Evolutionary conservation across 257 asterid species (phyloP).

Genomic region (Solanum piurae): DNA sequence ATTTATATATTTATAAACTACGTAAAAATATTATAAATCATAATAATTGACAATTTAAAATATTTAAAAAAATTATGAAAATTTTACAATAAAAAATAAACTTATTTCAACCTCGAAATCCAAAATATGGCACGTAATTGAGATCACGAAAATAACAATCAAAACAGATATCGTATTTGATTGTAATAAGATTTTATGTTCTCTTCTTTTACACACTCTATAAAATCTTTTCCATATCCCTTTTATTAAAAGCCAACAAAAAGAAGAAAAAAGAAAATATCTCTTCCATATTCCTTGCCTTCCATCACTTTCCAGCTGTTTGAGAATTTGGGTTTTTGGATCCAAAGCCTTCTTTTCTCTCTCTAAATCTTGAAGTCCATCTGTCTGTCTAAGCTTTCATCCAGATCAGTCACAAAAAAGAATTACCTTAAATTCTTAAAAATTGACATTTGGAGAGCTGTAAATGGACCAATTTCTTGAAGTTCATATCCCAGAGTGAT

Average conservation of each 20-base stretch:
- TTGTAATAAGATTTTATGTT: neutral
- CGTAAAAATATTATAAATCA: no score
- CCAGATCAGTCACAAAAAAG: neutral
- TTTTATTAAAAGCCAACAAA: neutral
- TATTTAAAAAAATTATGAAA: no score
- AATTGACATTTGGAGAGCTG: neutral
- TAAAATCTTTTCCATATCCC: neutral
- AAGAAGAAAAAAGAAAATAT: neutral
- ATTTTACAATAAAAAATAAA: accelerated
- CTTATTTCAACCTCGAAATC: no score
- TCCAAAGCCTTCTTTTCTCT: neutral
- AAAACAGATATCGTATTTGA: neutral
- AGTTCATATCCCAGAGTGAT: neutral
- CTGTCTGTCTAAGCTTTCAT: neutral
- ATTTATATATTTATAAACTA: no score
- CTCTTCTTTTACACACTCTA: neutral
- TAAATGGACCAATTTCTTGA: neutral
- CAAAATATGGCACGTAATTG: accelerated
- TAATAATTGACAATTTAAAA: no score
- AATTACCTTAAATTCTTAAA: neutral
- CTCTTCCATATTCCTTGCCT: slow-evolving; percentile 1
- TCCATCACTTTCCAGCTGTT: slow-evolving; percentile 5
- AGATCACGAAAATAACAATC: neutral
- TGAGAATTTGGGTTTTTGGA: neutral
- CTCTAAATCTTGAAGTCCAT: neutral